Evolutionary conservation across 2,329 filamentous ascomycete genomes (phyloP).

Genomic region (Paramyrothecium roridum): DNA sequence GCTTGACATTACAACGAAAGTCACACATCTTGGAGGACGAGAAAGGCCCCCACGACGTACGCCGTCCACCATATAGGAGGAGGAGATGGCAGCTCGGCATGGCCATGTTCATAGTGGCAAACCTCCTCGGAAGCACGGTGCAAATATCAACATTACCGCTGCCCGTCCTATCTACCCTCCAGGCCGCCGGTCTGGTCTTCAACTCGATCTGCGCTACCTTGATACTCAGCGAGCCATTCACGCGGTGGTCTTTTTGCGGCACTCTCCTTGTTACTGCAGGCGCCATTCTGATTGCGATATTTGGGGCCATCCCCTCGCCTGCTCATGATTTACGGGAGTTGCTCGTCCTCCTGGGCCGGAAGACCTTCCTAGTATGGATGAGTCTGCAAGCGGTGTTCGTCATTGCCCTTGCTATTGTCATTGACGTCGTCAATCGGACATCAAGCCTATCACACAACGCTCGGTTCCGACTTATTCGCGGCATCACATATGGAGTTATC

Average conservation of each 20-base stretch:
- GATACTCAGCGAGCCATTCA: slow-evolving; percentile 91
- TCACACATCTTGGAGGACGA: slow-evolving; percentile 98
- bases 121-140: slow-evolving; percentile 90
- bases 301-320: slow-evolving; percentile 90
- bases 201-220: slow-evolving; percentile 97
- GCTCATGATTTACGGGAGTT: slow-evolving; percentile 85
- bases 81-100: slow-evolving; percentile 96
- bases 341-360: slow-evolving; percentile 68
- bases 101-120: slow-evolving; percentile 94
- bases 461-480: slow-evolving; percentile 71
- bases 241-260: slow-evolving; percentile 85
- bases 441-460: slow-evolving; percentile 56
- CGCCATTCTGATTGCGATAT: slow-evolving; percentile 88
- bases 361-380: slow-evolving; percentile 87
- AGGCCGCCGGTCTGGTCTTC: slow-evolving; percentile 95
- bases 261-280: slow-evolving; percentile 84
- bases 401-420: slow-evolving; percentile 60
- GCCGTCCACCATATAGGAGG: slow-evolving; percentile 83
- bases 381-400: slow-evolving; percentile 73
- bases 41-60: slow-evolving; percentile 73
- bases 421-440: slow-evolving; percentile 52
- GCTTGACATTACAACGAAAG: slow-evolving; percentile 93
- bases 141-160: slow-evolving; percentile 95
- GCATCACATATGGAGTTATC: slow-evolving; percentile 84
- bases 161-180: slow-evolving; percentile 89